Evolutionary conservation across 164 flowering plant species (phyloP).

Genomic region (Tinospora cordifolia): DNA sequence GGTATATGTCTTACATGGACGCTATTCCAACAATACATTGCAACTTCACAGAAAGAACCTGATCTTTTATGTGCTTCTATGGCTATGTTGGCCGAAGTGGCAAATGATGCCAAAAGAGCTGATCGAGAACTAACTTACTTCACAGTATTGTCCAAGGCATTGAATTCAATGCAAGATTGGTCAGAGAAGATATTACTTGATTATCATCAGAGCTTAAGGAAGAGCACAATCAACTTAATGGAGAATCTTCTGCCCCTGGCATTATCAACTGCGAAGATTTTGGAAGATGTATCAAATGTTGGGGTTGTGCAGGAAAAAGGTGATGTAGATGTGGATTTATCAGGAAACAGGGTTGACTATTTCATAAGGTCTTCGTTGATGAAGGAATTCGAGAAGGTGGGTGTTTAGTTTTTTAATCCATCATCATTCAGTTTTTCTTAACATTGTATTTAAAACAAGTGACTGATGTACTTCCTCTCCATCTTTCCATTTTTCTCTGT

Average conservation of each 20-base stretch:
- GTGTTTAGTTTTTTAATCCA: neutral
- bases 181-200: slow-evolving; percentile 53
- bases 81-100: slow-evolving; percentile 63
- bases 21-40: slow-evolving; percentile 64
- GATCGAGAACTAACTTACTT: slow-evolving; percentile 42
- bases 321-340: slow-evolving; percentile 21
- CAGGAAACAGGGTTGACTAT: slow-evolving; percentile 46
- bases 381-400: slow-evolving; percentile 70
- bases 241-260: slow-evolving; percentile 68
- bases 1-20: slow-evolving; percentile 78
- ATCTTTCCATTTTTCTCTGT: neutral
- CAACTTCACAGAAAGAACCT: slow-evolving; percentile 51
- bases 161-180: slow-evolving; percentile 66
- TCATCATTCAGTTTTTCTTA: too few species aligned
- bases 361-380: slow-evolving; percentile 62
- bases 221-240: slow-evolving; percentile 44
- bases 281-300: slow-evolving; percentile 38
- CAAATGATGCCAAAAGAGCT: slow-evolving; percentile 48
- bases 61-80: slow-evolving; percentile 66
- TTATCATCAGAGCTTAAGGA: slow-evolving; percentile 56
- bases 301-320: slow-evolving; percentile 25
- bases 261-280: slow-evolving; percentile 46
- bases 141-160: slow-evolving; percentile 40
- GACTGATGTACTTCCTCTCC: too few species aligned
- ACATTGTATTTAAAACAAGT: too few species aligned